Base-by-base conservation (phyloP, 495 filamentous ascomycete species). In the Penicillium roqueforti region DNA sequence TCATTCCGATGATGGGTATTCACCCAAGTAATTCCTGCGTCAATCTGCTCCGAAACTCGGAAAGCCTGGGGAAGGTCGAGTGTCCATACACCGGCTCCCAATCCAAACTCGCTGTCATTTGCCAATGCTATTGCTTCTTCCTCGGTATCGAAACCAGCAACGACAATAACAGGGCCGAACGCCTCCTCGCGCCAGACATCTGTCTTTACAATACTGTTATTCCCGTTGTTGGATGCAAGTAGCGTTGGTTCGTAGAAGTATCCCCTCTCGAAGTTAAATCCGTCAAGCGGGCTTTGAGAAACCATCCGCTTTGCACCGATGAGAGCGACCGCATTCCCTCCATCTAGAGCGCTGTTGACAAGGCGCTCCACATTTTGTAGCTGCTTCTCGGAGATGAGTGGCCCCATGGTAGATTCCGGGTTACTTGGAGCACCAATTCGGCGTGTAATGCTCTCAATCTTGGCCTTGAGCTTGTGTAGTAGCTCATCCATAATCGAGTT, bases 221-320 rank as follows among this genome's bases (percentile, higher is more conserved):
- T 8, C 14, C 22, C 51, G 9, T 56, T 8, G 5, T 9, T 16
- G 6, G 63, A 58, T 4, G 45, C 63, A 14, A 85, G 70, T 9
- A 86, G 59, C 0, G 82, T 85, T 5, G 83, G 83, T 32, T 77
- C 67, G 53, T 79, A 83, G 55, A 79, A 86, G 51, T 81, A 83
- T 1, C 83, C 82, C 38, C 71, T 75, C 4, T 68, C 69, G 23
- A 66, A 43, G 9, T 63, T 31, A 25, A 51, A 57, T 31, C 31
- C 57, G 47, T 64, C 63, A 3, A 66, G 44, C 1, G 49, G 6
- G 39, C 65, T 56, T 18, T 54, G 51, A 42, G 61, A 68, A 55
- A 53, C 53, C 59, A 71, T 61, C n/a, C 62, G 46, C 53, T 73
- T 57, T 50, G 76, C 68, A 9, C 70, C 63, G 61, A 53, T 54